phyloP scores from a whole-genome alignment of 1,139 yeast genomes.

The Kodamaea derodonti region DNA sequence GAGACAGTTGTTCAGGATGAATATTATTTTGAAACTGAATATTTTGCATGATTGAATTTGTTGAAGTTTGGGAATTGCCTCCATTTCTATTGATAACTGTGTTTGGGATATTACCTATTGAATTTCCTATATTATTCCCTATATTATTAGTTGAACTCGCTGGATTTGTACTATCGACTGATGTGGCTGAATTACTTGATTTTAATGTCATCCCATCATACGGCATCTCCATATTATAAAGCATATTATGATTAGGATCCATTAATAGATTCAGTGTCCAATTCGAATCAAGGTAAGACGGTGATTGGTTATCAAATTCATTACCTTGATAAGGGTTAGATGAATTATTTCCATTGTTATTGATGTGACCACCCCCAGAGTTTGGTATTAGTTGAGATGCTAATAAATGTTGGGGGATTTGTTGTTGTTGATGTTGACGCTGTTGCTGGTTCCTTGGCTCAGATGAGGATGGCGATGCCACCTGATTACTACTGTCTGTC shows the following conservation, averaged over 20 bases:
- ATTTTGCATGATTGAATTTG: constrained; percentile 27
- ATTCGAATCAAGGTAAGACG: constrained; percentile 42
- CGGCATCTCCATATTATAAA: constrained; percentile 25
- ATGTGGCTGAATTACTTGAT: too few relatives aligned
- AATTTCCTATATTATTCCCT: not conserved
- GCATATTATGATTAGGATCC: constrained; percentile 36
- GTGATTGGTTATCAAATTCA: constrained; percentile 21
- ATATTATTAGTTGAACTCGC: not conserved
- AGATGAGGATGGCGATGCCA: not conserved
- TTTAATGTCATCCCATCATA: too few relatives aligned
- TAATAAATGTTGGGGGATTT: constrained; percentile 1
- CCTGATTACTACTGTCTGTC: not conserved
- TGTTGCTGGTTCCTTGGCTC: constrained; percentile 19
- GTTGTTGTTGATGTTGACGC: constrained; percentile 11
- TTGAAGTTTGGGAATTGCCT: constrained; percentile 13
- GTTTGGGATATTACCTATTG: too few relatives aligned
- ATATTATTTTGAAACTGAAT: constrained; percentile 34
- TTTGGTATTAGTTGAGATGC: constrained; percentile 1
- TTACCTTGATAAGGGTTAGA: constrained; percentile 4
- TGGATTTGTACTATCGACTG: too few relatives aligned
- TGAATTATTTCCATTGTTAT: constrained; percentile 3
- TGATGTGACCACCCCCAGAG: constrained; percentile 4
- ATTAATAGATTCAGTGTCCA: constrained; percentile 40
- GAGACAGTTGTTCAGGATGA: constrained; percentile 13
- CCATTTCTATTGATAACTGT: too few relatives aligned